Percentiles rank a stretch among this genome's conserved stretches.
Conservation (phyloP, 1,284 basidiomycete genomes). For the Phellopilus nigrolimitatus region DNA sequence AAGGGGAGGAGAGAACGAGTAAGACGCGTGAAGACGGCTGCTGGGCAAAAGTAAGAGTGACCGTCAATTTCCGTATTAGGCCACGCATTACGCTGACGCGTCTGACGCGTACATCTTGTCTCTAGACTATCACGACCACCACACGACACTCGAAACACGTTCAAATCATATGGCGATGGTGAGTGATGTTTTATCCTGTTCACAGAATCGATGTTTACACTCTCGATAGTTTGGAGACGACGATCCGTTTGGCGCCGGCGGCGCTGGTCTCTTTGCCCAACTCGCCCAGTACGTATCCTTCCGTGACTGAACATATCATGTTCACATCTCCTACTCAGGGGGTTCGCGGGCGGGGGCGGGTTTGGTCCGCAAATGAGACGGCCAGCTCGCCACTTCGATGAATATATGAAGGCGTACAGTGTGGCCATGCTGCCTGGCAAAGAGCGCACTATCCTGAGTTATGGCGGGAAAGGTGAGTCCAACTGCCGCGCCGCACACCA, state of each 20-base stretch:
- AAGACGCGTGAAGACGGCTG: slow-evolving; percentile 10
- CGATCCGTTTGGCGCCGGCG: slow-evolving; percentile 44
- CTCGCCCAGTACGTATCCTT: slow-evolving; percentile 47
- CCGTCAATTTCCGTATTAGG: background rate
- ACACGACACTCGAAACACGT: background rate
- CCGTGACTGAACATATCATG: slow-evolving; percentile 17
- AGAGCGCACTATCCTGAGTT: slow-evolving; percentile 82
- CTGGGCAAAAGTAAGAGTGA: no score
- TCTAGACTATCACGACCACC: slow-evolving; percentile 10
- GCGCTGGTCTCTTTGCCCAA: slow-evolving; percentile 53
- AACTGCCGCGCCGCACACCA: slow-evolving; percentile 22
- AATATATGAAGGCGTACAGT: slow-evolving; percentile 83
- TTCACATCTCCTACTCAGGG: no score
- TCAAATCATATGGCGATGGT: slow-evolving; percentile 6
- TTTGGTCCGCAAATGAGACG: slow-evolving; percentile 43
- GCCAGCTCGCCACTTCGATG: slow-evolving; percentile 65
- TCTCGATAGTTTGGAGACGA: slow-evolving; percentile 44
- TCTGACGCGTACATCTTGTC: slow-evolving; percentile 16
- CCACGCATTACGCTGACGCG: background rate
- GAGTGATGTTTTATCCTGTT: background rate
- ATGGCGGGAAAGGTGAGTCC: slow-evolving; percentile 94
- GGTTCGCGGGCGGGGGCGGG: slow-evolving; percentile 48
- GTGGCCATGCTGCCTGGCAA: slow-evolving; percentile 81
- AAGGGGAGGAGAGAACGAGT: background rate
- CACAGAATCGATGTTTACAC: background rate